Evolutionary conservation across 179 eudicot species (phyloP).

Genomic region (Spinacia oleracea): DNA sequence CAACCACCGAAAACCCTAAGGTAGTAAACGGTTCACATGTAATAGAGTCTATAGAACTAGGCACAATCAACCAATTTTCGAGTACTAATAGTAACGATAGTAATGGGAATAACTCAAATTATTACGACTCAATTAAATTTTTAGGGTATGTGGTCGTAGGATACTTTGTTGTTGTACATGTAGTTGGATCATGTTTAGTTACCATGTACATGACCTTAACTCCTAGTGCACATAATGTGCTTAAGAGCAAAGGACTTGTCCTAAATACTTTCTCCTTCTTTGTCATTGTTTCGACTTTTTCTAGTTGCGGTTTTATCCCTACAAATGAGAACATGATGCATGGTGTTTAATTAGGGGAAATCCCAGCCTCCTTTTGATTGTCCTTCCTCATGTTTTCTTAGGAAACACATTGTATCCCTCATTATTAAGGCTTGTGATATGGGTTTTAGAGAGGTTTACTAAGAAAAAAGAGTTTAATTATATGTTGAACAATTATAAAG

Average conservation of each 20-base stretch:
- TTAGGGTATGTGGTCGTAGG: conserved; percentile 46
- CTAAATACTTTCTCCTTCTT: conserved; percentile 48
- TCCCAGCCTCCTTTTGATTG: conserved; percentile 51
- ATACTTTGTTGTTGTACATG: conserved; percentile 34
- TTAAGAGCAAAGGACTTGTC: conserved; percentile 45
- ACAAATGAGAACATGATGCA: conserved; percentile 73
- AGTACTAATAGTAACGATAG: neutral
- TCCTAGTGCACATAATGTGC: conserved; percentile 39
- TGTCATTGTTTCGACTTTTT: conserved; percentile 51
- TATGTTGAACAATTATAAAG: conserved; percentile 39
- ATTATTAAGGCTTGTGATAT: conserved; percentile 41
- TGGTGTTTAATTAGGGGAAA: conserved; percentile 51
- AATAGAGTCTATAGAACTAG: conserved; percentile 18
- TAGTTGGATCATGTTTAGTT: conserved; percentile 39
- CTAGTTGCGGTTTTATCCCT: conserved; percentile 72
- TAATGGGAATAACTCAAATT: too few relatives aligned
- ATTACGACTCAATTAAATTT: conserved; percentile 30
- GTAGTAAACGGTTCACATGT: neutral
- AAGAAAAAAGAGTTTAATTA: conserved; percentile 47
- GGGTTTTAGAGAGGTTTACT: conserved; percentile 38
- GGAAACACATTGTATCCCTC: conserved; percentile 63
- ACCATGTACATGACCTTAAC: conserved; percentile 34
- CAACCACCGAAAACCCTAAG: neutral
- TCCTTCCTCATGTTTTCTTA: conserved; percentile 54
- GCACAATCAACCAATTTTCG: neutral